Base-by-base conservation (phyloP, 169 alveolate species). In the Cystoisospora suis region DNA sequence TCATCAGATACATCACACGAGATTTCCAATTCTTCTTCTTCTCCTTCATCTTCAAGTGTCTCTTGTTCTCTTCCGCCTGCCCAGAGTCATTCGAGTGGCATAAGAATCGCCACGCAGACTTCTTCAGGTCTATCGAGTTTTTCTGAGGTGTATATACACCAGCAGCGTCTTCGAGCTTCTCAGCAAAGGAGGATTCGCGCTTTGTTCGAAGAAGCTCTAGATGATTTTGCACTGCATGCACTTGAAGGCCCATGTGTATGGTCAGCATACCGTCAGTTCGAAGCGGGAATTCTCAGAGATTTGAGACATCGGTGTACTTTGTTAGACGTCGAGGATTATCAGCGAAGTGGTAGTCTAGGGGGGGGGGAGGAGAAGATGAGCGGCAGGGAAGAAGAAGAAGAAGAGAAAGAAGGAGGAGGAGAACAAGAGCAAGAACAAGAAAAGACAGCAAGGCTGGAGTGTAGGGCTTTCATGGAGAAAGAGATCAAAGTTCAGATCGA, bases 251-350 rank as follows among this genome's bases (percentile, higher is more conserved):
- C 87, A 29, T 47, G 17, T 15, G 58, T 87, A n/a, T 87, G 91
- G 91, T 45, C 75, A 7, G 86, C 87, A 27, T 87, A 65, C 86
- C 59, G 91, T 15, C 91, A 87, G 58, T 87, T 69, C 49, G 91
- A 87, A 44, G 87, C 75, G 36, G 23, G n/a, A 38, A 23, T 72
- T 20, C 49, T 72, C 42, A 23, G 23, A 20, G n/a, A 23, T 12
- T 23, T 72, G 49, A 12, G 40, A 23, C 42, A 72, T 12, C 77
- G 56, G 53, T 34, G 42, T 38, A 40, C 56, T 15, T 6, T 42
- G 15, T 80, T 49, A 40, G 29, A 65, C 58, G 7, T 0, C 38
- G 29, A 53, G 65, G 29, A 53, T 12, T 23, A 53, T 12, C 65
- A 53, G 65, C 29, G 23, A 12, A 53, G 23, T 12, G 65, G 23